phyloP scores from a whole-genome alignment of 148 eudicot species.

The Rhododendron griersonianum region DNA sequence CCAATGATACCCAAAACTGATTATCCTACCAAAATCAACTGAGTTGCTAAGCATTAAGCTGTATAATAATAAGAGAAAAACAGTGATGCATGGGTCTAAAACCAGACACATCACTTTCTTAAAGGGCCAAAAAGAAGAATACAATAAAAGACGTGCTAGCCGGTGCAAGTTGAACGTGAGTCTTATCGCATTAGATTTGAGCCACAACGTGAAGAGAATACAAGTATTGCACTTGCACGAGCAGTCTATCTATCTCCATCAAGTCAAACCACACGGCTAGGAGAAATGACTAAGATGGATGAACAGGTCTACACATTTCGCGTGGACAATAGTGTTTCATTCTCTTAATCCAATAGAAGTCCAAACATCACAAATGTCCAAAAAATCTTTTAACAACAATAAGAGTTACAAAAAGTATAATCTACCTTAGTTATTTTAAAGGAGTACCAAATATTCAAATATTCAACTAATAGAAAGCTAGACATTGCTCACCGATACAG shows the following conservation, averaged over 20 bases:
- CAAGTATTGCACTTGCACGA: not conserved
- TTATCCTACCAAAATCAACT: too few relatives aligned
- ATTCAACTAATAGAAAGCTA: not conserved
- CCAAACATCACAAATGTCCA: too few relatives aligned
- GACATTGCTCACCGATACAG: slow-evolving; percentile 53
- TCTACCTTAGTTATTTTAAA: too few relatives aligned
- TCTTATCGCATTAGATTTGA: not conserved
- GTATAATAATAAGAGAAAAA: not conserved
- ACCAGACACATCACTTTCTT: too few relatives aligned
- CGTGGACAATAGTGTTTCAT: too few relatives aligned
- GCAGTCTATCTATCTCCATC: not conserved
- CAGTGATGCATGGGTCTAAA: slow-evolving; percentile 6
- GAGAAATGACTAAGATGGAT: too few relatives aligned
- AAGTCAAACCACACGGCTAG: too few relatives aligned
- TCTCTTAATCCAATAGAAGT: not conserved
- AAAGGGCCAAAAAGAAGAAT: too few relatives aligned
- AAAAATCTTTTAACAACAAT: not conserved
- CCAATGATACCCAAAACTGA: too few relatives aligned
- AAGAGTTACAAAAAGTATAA: not conserved
- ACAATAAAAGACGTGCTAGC: not conserved
- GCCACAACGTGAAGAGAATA: not conserved
- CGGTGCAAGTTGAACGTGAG: not conserved
- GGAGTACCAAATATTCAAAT: not conserved
- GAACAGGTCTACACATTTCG: too few relatives aligned
- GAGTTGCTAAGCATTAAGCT: too few relatives aligned